Base-by-base conservation (phyloP, 1,284 basidiomycete genomes). In the Tausonia pullulans region DNA sequence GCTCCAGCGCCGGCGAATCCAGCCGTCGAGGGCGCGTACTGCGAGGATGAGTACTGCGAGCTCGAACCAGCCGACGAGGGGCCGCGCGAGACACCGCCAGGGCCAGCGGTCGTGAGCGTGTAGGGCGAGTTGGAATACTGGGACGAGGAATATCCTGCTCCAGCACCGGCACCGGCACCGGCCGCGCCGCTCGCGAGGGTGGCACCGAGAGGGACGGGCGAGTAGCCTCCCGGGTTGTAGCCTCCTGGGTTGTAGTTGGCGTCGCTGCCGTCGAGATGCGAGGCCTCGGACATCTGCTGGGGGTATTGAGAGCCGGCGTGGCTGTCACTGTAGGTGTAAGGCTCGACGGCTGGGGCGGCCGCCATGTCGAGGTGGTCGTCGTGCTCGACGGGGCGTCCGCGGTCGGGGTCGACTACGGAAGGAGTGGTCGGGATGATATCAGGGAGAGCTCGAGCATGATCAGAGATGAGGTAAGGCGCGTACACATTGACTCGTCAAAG, bases 401-500 rank as follows among this genome's bases (percentile, higher is more conserved):
- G 65, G 48, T 66, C 65, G 10, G 65, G 65, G 52, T 66, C 61
- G 41, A 66, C 65, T 66, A 46, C 11, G 16, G 11, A 16, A 57
- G 56, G 5, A 50, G 54, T n/a, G 45, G 10, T 7, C 10, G 5
- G 54, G 16, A 43, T 11, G 10, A 41, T 4, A 5, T n/a, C 55
- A 16, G 13, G 55, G 10, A 27, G 43, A 43, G 16, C 4, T 11
- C 16, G 6, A 16, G 11, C 13, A 52, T 44, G n/a, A 57, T n/a
- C 6, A 11, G n/a, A 7, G 55, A 27, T 57, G 58, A n/a, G 41
- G 52, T 27, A 27, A 27, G 27, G 27, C 27, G 59, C 60, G 49
- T 43, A 66, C 61, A 63, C 65, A 63, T 63, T 7, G 65, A 46
- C 48, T 66, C 65, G 57, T 66, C 64, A 39, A 66, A 66, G 16